phyloP scores from a whole-genome alignment of 768 basidiomycete species.

The Gyrodon lividus region DNA sequence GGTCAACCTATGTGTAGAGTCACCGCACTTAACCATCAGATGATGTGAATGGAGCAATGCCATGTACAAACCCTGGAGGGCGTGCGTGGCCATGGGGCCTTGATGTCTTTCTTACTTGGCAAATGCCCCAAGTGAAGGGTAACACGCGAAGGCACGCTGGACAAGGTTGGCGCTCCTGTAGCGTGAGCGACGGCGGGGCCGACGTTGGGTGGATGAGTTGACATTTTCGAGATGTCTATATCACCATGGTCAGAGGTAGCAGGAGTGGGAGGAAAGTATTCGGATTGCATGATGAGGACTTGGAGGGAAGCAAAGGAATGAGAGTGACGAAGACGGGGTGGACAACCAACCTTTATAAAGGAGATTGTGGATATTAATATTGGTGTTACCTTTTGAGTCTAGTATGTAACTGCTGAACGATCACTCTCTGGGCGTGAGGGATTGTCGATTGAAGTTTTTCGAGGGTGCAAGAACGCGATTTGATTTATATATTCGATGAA shows the following conservation, averaged over 20 bases:
- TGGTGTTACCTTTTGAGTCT: conserved; percentile 5
- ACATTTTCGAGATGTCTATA: neutral
- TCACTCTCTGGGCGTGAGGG: too few species aligned
- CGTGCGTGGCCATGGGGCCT: conserved; percentile 70
- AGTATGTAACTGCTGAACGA: neutral
- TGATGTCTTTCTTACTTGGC: conserved; percentile 70
- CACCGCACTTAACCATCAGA: neutral
- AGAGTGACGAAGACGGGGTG: neutral
- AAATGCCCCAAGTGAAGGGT: conserved; percentile 74
- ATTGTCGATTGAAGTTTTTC: neutral
- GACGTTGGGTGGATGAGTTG: neutral
- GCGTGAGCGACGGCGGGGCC: neutral
- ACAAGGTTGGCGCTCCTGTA: conserved; percentile 14
- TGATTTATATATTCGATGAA: conserved; percentile 26
- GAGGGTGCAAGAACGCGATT: conserved; percentile 3
- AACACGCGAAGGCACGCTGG: conserved; percentile 52
- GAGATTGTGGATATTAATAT: neutral
- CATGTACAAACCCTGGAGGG: conserved; percentile 58
- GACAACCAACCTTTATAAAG: conserved; percentile 10
- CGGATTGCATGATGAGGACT: conserved; percentile 9
- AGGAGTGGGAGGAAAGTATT: conserved; percentile 32
- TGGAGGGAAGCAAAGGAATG: neutral
- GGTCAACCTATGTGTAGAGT: conserved; percentile 54
- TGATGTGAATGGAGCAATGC: neutral
- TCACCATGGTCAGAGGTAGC: conserved; percentile 21